Evolutionary conservation across 2,329 filamentous ascomycete species (phyloP), one percentile per base, ranked within the genome.

Genomic region (Tolypocladium inflatum): DNA sequence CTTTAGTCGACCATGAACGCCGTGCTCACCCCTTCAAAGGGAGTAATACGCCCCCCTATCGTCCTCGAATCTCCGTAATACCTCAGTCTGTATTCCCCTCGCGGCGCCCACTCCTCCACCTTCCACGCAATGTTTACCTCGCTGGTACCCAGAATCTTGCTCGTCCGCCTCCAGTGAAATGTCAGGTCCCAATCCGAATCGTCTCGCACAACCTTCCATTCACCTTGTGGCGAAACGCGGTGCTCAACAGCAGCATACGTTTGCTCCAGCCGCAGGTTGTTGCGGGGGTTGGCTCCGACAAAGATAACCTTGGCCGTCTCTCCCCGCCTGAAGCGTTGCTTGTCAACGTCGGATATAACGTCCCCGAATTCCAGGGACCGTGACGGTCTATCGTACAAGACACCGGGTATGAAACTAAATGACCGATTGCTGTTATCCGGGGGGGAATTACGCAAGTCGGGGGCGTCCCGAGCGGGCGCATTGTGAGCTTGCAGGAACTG

Each of bases 231-330:
- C 3, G 54, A 62, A 21, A 53, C 41, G 2, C 66, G 57, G 52
- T 63, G 63, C 76, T 97, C 91, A 0, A 96, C 82, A 0, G 87
- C 83, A 0, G 88, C 88, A 68, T 87, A 96, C 0, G 88, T 96
- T 15, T 80, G 80, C 67, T 90, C 91, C 1, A 91, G 82, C 2
- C 85, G 82, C 50, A 96, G 80, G 61, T 95, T 88, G 70, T 96
- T 97, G 55, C 92, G 81, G 10, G 92, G 92, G 66, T 96, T 96
- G 4, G 91, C 91, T 21, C 89, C 92, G 0, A 91, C 81, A 69
- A 97, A 97, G 0, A 78, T 85, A 0, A 82, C 89, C 5, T 74
- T 81, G 35, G 90, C 81, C 0, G 76, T 76, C 10, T 81, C 78
- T 3, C 90, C 89, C 2, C 76, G 73, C 0, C 68, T 55, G 63